phyloP scores from a whole-genome alignment of 1,139 yeast species.

The Yamadazyma trypodendri region DNA sequence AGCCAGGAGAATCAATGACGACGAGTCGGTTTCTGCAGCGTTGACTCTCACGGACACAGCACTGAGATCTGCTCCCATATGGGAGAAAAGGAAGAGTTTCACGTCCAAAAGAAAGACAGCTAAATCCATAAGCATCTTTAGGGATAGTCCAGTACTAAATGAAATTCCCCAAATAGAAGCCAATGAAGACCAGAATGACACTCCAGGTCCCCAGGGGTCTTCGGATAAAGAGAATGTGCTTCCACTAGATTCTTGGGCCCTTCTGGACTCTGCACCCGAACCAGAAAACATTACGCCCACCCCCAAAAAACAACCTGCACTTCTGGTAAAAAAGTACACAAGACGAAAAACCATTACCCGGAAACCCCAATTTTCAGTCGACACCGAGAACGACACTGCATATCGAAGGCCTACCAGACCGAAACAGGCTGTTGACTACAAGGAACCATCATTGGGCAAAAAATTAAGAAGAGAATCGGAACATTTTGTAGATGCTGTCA shows the following conservation, averaged over 20 bases:
- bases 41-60: no score
- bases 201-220: background rate
- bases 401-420: conserved; percentile 12
- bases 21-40: no score
- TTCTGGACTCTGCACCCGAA: background rate
- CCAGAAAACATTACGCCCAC: background rate
- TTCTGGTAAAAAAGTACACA: background rate
- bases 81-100: background rate
- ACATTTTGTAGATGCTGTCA: conserved; percentile 56
- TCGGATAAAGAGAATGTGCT: background rate
- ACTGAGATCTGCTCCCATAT: background rate
- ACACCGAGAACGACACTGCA: background rate
- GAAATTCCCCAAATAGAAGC: background rate
- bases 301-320: background rate
- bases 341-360: background rate
- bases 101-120: background rate
- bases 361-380: background rate
- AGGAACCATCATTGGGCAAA: conserved; percentile 63
- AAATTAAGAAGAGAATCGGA: conserved; percentile 73
- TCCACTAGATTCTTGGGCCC: background rate
- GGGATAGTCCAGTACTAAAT: background rate
- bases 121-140: background rate
- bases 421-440: conserved; percentile 55
- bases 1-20: no score
- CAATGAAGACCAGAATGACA: background rate